A percentile compares a stretch with the other conserved stretches of the same genome.
Conservation (phyloP, 148 eudicot genomes). For the Chenopodium album region DNA sequence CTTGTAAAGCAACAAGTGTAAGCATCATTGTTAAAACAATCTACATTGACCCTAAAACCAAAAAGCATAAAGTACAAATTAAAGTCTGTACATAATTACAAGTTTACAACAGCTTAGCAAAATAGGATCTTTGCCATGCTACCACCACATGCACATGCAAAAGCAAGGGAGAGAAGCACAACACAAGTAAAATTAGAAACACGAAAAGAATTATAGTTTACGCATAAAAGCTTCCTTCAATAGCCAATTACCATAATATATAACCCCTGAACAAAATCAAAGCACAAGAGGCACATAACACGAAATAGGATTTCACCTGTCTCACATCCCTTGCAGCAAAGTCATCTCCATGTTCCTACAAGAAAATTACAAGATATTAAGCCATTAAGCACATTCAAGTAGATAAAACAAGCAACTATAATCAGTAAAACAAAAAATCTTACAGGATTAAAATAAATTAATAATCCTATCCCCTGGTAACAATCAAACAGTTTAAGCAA, state of each 20-base stretch:
- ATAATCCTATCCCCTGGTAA: too few species aligned
- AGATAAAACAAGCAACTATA: constrained; percentile 1
- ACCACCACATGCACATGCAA: neutral
- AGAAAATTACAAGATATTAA: neutral
- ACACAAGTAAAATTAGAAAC: neutral
- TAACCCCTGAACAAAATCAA: neutral
- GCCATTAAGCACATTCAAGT: neutral
- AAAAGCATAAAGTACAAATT: too few species aligned
- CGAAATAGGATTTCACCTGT: constrained; percentile 41
- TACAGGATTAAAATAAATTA: constrained; percentile 78
- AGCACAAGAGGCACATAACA: neutral
- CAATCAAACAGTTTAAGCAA: too few species aligned
- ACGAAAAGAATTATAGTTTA: neutral
- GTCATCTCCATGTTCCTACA: constrained; percentile 47
- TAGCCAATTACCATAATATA: neutral
- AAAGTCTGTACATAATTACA: too few species aligned
- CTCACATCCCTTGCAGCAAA: constrained; percentile 61
- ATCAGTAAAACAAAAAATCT: constrained; percentile 15
- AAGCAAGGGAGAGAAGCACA: neutral
- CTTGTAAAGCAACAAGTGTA: neutral
- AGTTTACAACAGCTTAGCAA: too few species aligned
- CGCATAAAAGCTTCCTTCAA: neutral
- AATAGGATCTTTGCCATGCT: neutral
- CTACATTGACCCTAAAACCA: too few species aligned
- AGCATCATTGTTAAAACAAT: too few species aligned